These are phyloP conservation scores for Zelopaecilomyces penicillatus DNA, from an alignment of 2,329 filamentous ascomycete species.

Conservation along the genomic window DNA sequence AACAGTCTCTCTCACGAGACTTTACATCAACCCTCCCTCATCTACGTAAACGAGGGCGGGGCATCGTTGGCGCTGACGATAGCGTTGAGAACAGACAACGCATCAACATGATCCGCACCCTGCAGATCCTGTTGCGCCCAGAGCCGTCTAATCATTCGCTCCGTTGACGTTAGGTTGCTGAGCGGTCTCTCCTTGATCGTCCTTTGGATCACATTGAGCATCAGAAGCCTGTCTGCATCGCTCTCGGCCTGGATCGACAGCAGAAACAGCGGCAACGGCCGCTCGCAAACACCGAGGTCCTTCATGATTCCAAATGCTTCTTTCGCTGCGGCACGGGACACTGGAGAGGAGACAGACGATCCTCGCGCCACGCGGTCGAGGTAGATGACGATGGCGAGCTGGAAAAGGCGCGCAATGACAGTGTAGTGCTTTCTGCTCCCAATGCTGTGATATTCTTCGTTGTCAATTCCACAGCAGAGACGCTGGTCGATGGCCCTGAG, in stretches of 20 bases:
- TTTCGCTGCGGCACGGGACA: neutral
- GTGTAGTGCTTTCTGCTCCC: neutral
- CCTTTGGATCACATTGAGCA: neutral
- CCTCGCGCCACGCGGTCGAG: constrained; percentile 4
- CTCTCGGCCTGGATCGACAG: constrained; percentile 3
- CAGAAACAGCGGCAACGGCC: constrained; percentile 6
- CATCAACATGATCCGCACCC: constrained; percentile 2
- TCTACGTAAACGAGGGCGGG: constrained; percentile 5
- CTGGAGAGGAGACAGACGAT: neutral
- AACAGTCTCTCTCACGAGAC: too few species aligned
- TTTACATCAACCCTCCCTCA: too few species aligned
- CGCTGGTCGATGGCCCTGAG: constrained; percentile 4
- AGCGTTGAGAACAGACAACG: constrained; percentile 5
- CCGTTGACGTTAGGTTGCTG: constrained; percentile 1
- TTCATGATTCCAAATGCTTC: constrained; percentile 4
- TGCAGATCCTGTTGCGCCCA: constrained; percentile 7
- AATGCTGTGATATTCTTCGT: constrained; percentile 2
- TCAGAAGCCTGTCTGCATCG: constrained; percentile 2
- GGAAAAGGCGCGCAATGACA: constrained; percentile 3
- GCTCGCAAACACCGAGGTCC: constrained; percentile 2
- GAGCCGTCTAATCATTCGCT: constrained; percentile 4
- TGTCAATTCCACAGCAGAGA: constrained; percentile 4
- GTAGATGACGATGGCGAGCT: constrained; percentile 5
- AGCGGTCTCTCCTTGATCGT: constrained; percentile 3
- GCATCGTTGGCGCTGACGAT: constrained; percentile 3